phyloP scores from a whole-genome alignment of 768 basidiomycete species.

The Lentinula guzmanii region DNA sequence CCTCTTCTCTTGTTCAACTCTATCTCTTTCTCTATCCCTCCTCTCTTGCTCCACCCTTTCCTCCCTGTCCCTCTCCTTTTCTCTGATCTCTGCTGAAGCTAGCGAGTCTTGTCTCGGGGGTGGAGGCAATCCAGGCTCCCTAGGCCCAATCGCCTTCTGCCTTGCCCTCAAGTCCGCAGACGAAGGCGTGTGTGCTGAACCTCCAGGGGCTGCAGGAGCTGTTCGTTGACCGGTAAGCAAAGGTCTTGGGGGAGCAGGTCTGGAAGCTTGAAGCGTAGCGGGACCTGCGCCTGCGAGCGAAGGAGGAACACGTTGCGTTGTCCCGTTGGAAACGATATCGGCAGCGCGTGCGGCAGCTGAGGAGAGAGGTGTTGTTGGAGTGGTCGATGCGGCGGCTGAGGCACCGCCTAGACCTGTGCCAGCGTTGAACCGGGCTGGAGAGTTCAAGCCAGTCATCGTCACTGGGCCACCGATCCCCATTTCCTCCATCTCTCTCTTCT shows the following conservation, averaged over 20 bases:
- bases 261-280: conserved; percentile 40
- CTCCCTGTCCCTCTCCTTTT: conserved; percentile 8
- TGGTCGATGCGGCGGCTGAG: conserved; percentile 38
- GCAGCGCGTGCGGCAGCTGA: conserved; percentile 53
- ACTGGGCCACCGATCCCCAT: conserved; percentile 22
- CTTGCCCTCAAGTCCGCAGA: conserved; percentile 63
- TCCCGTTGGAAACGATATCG: conserved; percentile 50
- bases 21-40: conserved; percentile 14
- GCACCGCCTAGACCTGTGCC: conserved; percentile 88
- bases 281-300: conserved; percentile 6
- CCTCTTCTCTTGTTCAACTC: conserved; percentile 11
- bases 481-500: conserved; percentile 88
- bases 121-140: conserved; percentile 17
- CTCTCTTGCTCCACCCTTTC: conserved; percentile 19
- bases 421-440: conserved; percentile 77
- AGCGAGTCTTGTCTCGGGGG: conserved; percentile 50
- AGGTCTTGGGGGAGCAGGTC: conserved; percentile 69
- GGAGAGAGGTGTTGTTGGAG: conserved; percentile 30
- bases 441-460: conserved; percentile 2
- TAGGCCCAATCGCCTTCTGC: conserved; percentile 50
- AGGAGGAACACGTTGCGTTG: conserved; percentile 11
- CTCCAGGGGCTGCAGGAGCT: conserved; percentile 40
- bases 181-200: conserved; percentile 40
- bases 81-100: conserved; percentile 17
- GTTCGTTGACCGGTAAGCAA: conserved; percentile 49